Evolutionary conservation across 1,284 basidiomycete genomes (phyloP), one percentile per base, ranked within the genome.

Genomic region (Cryptococcus sp.): DNA sequence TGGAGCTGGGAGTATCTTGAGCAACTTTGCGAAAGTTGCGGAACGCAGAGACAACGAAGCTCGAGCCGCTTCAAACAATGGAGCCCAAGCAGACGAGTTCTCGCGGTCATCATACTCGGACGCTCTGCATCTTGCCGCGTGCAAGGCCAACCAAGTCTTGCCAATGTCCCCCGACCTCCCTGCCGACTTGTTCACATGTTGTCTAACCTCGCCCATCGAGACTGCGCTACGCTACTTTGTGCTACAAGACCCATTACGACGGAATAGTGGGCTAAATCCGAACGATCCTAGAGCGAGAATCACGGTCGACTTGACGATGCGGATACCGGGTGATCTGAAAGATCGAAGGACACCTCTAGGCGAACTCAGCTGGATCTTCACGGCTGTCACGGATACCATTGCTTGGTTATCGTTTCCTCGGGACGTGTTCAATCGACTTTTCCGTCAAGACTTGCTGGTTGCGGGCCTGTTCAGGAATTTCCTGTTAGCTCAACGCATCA

Each of bases 291-390:
- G 78, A 45, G 69, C 73, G 8, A 70, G 73, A 46, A 85, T 91
- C 66, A 89, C 88, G 1, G 84, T 89, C 35, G 93, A 98, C 70
- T 91, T 94, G 88, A 90, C 96, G 41, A 88, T 93, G 85, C 90
- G 94, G 72, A 86, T 99, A 19, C 96, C 95, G 0, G 95, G 96
- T 5, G 93, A 97, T 70, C 84, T 99, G 61, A 97, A 97, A 78
- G 95, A 99, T 72, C 85, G 95, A 38, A 85, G 93, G 23, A 98
- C 96, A 3, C 95, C 95, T 0, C 83, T 99, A 1, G 95, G 95
- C 53, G 95, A 99, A 78, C 85, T 99, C 27, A 97, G 97, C 78
- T 99, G 96, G 95, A 98, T 99, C 68, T 98, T 99, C 80, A 98
- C 93, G 2, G 93, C 95, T 43, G 93, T 99, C 64, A 99, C 95